Base-by-base conservation (phyloP, 2,329 filamentous ascomycete genomes). In the Dactylellina parvicollis region DNA sequence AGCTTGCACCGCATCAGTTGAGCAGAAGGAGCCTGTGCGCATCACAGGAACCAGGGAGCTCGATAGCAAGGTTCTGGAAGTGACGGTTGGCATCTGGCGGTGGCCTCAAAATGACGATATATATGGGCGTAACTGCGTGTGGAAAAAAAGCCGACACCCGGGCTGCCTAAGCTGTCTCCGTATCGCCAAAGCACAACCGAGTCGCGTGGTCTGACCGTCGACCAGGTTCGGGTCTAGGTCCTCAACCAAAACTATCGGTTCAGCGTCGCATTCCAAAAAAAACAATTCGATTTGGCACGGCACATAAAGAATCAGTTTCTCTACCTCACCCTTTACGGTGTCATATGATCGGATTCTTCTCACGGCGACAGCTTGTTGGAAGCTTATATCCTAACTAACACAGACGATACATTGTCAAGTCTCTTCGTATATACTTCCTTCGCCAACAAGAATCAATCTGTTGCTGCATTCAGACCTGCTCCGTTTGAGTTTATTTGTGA, bases 41-140 rank as follows among this genome's bases (percentile, higher is more conserved):
- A 59, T 16, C 12, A 36, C 12, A 59, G 62, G 52, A 67, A 59
- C 44, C 24, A 32, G 44, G 34, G 28, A 18, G 34, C 16, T 18
- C 18, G 42, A 34, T 52, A 18, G 34, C 12, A n/a, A 26, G 24
- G 14, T 36, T 42, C 40, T 56, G 40, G 24, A 49, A 30, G 22
- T 20, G n/a, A 30, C 32, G 32, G 46, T 26, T 42, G 62, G 40
- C 34, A 38, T 7, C 18, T 36, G 16, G 26, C 32, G 22, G 34
- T 56, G 34, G 62, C 62, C 62, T 59, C 54, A 56, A 56, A 49
- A 70, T 56, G 66, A 71, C 56, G 49, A 62, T 50, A 50, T 52
- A 32, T 32, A 5, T 32, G 47, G 54, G 22, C 4, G 32, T 71
- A 49, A 57, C 40, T 49, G 18, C 34, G 50, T 49, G 18, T 30